Evolutionary conservation across 2,329 filamentous ascomycete species (phyloP), one percentile per base, ranked within the genome.

Genomic region (Ceratocystis huliohia): DNA sequence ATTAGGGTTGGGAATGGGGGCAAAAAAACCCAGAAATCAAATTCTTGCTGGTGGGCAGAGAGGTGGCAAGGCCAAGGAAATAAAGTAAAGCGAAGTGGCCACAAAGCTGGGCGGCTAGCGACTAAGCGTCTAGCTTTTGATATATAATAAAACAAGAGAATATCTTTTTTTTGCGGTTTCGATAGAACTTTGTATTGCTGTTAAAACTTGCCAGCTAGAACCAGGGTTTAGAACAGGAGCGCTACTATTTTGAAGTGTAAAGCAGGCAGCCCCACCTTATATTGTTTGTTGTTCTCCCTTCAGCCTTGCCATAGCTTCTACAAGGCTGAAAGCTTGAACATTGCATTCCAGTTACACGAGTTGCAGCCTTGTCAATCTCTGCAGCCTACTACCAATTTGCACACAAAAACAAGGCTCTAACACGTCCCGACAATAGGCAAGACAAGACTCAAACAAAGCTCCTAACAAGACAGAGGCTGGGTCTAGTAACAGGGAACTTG

Each of bases 1-100:
- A 30, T 46, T 45, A 37, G 56, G 56, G 56, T 59, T 37, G 5
- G 28, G 56, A 37, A 59, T 59, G 20, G 56, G 56, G 56, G 56
- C 5, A 59, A 8, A 8, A 37, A n/a, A 33, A 53, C 48, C 7
- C 8, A 25, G n/a, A 50, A 8, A 22, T 8, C 6, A n/a, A 22
- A 20, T 20, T 50, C 6, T 50, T 20, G n/a, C 2, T 22, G 3
- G n/a, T 5, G 7, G 20, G 17, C 15, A 5, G 6, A 20, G 46
- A 8, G 46, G 46, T 1, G 33, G 33, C 33, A 37, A 10, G 37
- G 37, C 10, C 37, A 41, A 13, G 37, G 37, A 41, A 41, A 41
- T 41, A 13, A 41, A 4, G 37, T 13, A 41, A 13, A 13, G 37
- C 1, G 37, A 41, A 41, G 37, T 41, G 37, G 8, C 37, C 37